These are phyloP conservation scores for Lepidium sativum DNA, from an alignment of 345 rosid species.

Conservation along the genomic window DNA sequence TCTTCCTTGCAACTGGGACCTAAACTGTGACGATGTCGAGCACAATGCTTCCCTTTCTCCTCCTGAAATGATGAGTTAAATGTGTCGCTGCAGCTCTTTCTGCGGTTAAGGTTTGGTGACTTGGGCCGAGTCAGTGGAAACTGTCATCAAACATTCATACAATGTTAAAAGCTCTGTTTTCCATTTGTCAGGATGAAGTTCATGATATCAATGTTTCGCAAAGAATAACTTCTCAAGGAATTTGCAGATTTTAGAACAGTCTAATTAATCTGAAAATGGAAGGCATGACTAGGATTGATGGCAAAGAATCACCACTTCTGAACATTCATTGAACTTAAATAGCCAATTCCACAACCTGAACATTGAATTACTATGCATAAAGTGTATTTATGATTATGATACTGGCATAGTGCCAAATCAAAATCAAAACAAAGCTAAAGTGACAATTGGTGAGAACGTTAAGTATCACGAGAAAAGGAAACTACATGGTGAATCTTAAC, in stretches of 20 bases:
- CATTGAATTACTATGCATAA: neutral
- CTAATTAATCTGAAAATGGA: neutral
- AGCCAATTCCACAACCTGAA: neutral
- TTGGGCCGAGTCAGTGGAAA: conserved; percentile 77
- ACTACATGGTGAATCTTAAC: neutral
- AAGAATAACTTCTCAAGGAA: neutral
- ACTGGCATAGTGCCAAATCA: neutral
- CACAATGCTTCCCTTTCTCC: conserved; percentile 50
- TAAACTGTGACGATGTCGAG: conserved; percentile 58
- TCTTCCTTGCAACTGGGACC: conserved; percentile 37
- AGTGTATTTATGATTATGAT: neutral
- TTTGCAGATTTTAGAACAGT: neutral
- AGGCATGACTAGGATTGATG: neutral
- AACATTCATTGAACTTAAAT: neutral
- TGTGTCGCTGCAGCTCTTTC: conserved; percentile 88
- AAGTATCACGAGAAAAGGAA: neutral
- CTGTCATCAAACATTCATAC: conserved; percentile 28
- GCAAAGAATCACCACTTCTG: neutral
- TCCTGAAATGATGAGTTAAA: conserved; percentile 31
- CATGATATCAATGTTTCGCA: neutral
- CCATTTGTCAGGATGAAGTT: neutral
- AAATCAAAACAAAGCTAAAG: neutral
- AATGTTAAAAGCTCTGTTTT: neutral
- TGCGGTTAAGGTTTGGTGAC: conserved; percentile 59
- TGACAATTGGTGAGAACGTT: neutral